Conservation (phyloP, 2,329 filamentous ascomycete genomes). For the Raffaelea ambrosiae region DNA sequence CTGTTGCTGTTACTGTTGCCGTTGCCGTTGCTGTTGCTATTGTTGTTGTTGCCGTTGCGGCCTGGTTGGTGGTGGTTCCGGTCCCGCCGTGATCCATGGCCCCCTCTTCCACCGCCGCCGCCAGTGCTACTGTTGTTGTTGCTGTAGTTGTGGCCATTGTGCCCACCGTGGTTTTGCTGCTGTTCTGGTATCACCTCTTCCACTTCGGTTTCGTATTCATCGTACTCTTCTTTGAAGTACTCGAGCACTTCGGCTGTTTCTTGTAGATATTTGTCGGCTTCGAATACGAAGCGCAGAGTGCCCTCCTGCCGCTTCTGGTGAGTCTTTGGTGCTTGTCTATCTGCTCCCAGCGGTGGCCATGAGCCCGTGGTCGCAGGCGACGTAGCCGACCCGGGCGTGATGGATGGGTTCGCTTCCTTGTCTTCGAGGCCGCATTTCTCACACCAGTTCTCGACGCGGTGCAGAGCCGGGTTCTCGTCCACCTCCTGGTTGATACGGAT, state of each 20-base stretch:
- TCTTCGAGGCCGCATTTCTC: constrained; percentile 37
- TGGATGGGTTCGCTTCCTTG: constrained; percentile 20
- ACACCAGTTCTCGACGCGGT: constrained; percentile 57
- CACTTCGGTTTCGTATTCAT: constrained; percentile 70
- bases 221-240: constrained; percentile 66
- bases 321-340: constrained; percentile 27
- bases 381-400: constrained; percentile 25
- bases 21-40: background rate
- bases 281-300: constrained; percentile 84
- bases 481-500: constrained; percentile 80
- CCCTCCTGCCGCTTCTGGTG: constrained; percentile 48
- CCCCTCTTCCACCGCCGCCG: background rate
- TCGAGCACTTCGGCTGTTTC: constrained; percentile 61
- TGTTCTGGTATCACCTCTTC: constrained; percentile 47
- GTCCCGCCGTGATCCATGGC: background rate
- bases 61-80: background rate
- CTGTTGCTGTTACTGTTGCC: background rate
- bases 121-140: background rate
- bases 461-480: constrained; percentile 48
- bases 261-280: constrained; percentile 62
- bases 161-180: background rate
- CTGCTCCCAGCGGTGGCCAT: constrained; percentile 20
- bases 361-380: constrained; percentile 31
- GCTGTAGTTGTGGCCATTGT: too few relatives aligned
- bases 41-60: background rate